These are phyloP conservation scores for Sistotremastrum niveocremeum DNA, from an alignment of 768 basidiomycete species.

Conservation along the genomic window DNA sequence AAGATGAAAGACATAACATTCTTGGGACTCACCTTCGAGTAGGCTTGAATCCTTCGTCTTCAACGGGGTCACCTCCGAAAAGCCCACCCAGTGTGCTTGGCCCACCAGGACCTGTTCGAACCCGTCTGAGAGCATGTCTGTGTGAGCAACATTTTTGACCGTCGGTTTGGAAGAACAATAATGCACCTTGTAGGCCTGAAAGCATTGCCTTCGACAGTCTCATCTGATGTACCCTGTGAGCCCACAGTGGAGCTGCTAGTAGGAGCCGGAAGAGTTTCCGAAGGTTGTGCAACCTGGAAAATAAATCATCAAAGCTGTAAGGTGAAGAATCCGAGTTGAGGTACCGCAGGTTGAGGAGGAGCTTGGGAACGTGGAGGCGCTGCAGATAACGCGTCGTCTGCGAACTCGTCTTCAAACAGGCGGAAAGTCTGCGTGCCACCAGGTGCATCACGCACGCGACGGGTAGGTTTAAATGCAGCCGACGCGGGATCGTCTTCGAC, in stretches of 20 bases:
- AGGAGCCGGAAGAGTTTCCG: background rate
- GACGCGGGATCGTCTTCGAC: slow-evolving; percentile 12
- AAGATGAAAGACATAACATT: background rate
- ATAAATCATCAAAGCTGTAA: background rate
- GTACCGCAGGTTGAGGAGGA: no score
- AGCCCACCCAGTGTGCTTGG: slow-evolving; percentile 13
- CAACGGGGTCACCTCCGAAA: slow-evolving; percentile 34
- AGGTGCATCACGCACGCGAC: slow-evolving; percentile 43
- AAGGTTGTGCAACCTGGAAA: background rate
- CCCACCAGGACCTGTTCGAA: slow-evolving; percentile 20
- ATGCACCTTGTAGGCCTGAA: no score
- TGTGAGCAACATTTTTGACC: background rate
- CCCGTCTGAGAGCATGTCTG: slow-evolving; percentile 13
- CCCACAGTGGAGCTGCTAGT: background rate
- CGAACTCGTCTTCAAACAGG: slow-evolving; percentile 32
- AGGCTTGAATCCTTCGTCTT: slow-evolving; percentile 41
- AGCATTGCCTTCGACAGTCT: no score
- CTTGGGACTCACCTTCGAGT: slow-evolving; percentile 45
- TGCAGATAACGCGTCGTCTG: slow-evolving; percentile 44
- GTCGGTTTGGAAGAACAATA: no score
- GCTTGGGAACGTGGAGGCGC: slow-evolving; percentile 30
- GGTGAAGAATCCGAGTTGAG: background rate
- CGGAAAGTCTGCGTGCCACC: slow-evolving; percentile 34
- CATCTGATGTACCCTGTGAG: background rate
- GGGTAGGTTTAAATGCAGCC: slow-evolving; percentile 31